Base-by-base conservation (phyloP, 768 basidiomycete genomes). In the Kwoniella dejecticola region DNA sequence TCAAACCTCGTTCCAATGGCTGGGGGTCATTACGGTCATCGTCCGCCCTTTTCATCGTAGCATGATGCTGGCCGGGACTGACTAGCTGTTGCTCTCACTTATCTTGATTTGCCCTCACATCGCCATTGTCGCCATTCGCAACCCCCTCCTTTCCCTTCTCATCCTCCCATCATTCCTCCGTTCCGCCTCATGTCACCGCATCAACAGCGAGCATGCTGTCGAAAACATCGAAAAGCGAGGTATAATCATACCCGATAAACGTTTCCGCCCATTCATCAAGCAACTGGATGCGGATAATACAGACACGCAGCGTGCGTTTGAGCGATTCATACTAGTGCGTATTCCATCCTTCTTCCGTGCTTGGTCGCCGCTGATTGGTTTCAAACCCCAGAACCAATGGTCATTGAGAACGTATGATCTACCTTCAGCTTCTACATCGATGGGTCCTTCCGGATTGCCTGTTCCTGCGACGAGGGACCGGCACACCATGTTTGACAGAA, bases 221-320 rank as follows among this genome's bases (percentile, higher is more conserved):
- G 13, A 27, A n/a, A 12, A 23, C 17, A 30, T 52, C 15, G 57
- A 49, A 3, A 26, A 52, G 23, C 3, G 38, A 7, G 33, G 23
- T 4, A 27, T 19, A 10, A 38, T 8, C 21, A 33, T 60, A 1
- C 21, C 27, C 3, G 70, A 71, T 31, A 57, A 55, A 24, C 48
- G 64, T 3, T 66, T 72, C 27, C 36, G 54, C 21, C 62, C 67
- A 2, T 73, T 73, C 33, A 50, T 73, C 40, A 65, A 50, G 40
- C 40, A 52, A 11, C 58, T 73, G 3, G 63, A 73, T 46, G 47
- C 63, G 3, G 40, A 52, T 1, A 57, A 69, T 41, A 59, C 40
- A 23, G 12, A 45, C 21, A 55, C 49, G 4, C 72, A 69, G 42
- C 41, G 38, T 3, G 53, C 50, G 11, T 70, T 73, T 53, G 54